Base-by-base conservation (phyloP, 768 basidiomycete species). In the Infundibulicybe gibba region DNA sequence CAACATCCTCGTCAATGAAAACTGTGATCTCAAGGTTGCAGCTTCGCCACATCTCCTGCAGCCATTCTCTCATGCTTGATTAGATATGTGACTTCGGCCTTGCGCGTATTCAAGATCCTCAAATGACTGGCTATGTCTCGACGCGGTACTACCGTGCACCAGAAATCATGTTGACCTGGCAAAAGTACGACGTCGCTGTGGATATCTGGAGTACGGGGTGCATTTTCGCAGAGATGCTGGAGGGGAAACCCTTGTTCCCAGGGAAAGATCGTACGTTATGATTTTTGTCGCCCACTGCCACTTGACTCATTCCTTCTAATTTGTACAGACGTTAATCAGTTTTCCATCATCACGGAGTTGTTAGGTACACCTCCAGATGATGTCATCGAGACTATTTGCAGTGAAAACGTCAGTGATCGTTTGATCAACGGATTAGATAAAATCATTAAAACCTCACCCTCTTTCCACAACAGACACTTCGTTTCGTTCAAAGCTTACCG, bases 151-250 rank as follows among this genome's bases (percentile, higher is more conserved):
- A 99, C 65, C 87, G 97, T 43, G 97, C 97, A 5, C 97, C 97
- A 5, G 97, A 99, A 69, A 99, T 99, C 72, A 99, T 99, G 97
- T 79, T 99, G 63, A 99, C 97, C 33, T 99, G 97, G 97, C 97
- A 99, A 68, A 98, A 98, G 74, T 99, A 99, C 71, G 95, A 98
- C 66, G 94, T 97, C 47, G 97, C 95, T 43, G 97, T 99, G 52
- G 97, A 99, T 64, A 95, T 98, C 63, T 98, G 97, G 97, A 94
- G 91, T 61, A 94, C 94, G 10, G 97, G 94, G 5, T 99, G 97
- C 72, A 98, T 99, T 65, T 97, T 99, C 60, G 97, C 97, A 5
- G 97, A 99, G 74, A 99, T 99, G 97, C 71, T 99, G 41, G 94
- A 97, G 64, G 97, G 97, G 30, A 97, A 97, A 64, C 95, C 97